These are phyloP conservation scores for Verruconis gallopava DNA, from an alignment of 2,329 filamentous ascomycete species.

Conservation along the genomic window DNA sequence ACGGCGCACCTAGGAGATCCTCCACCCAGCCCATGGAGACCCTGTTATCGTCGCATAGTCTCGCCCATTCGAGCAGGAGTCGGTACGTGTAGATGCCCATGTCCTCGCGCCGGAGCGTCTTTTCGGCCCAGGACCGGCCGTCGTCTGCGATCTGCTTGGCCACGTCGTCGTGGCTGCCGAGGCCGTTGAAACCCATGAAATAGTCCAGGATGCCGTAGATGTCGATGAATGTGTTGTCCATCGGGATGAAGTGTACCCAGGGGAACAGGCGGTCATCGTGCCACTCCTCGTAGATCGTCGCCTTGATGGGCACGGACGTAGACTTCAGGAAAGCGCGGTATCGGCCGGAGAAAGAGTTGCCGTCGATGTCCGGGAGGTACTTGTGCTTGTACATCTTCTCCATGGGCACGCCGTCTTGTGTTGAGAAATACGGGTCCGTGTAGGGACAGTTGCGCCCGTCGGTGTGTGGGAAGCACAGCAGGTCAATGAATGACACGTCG, in stretches of 20 bases:
- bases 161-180: constrained; percentile 34
- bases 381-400: constrained; percentile 41
- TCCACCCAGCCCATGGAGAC: constrained; percentile 27
- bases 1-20: too few relatives aligned
- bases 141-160: constrained; percentile 52
- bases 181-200: constrained; percentile 42
- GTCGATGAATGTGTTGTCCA: constrained; percentile 62
- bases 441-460: constrained; percentile 32
- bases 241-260: constrained; percentile 72
- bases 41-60: constrained; percentile 30
- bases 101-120: constrained; percentile 55
- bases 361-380: constrained; percentile 65
- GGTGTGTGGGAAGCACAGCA: constrained; percentile 30
- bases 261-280: constrained; percentile 56
- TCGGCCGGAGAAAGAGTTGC: constrained; percentile 37
- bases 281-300: constrained; percentile 69
- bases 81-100: constrained; percentile 60
- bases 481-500: constrained; percentile 31
- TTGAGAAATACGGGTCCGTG: constrained; percentile 27
- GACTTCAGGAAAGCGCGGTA: constrained; percentile 48
- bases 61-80: constrained; percentile 35
- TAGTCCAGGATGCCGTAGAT: constrained; percentile 63
- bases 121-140: constrained; percentile 56
- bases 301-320: constrained; percentile 61
- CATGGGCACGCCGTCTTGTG: constrained; percentile 23